phyloP scores from a whole-genome alignment of 345 rosid genomes.

The Pelargonium nanum region DNA sequence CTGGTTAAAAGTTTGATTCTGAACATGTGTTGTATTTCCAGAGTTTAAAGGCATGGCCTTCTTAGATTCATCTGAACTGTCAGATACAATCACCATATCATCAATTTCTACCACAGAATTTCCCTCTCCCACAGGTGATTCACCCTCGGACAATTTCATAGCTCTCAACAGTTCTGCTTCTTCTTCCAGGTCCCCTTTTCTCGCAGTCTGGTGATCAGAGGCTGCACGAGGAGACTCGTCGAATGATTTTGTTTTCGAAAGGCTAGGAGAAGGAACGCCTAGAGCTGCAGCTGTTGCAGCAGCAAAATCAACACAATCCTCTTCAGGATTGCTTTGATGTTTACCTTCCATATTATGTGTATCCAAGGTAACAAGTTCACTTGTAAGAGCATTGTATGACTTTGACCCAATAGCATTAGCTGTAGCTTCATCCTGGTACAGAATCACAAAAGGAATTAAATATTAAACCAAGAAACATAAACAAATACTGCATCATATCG shows the following conservation, averaged over 20 bases:
- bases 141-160: conserved; percentile 58
- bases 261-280: conserved; percentile 91
- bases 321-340: conserved; percentile 32
- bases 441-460: no score
- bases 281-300: conserved; percentile 92
- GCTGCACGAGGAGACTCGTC: conserved; percentile 47
- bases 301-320: conserved; percentile 84
- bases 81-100: conserved; percentile 21
- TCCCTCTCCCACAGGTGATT: conserved; percentile 16
- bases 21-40: conserved; percentile 14
- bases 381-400: conserved; percentile 80
- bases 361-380: conserved; percentile 85
- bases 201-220: conserved; percentile 25
- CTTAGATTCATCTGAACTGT: conserved; percentile 25
- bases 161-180: conserved; percentile 59
- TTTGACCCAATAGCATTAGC: conserved; percentile 75
- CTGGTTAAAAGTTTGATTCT: conserved; percentile 14
- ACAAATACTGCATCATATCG: no score
- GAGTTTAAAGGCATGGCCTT: conserved; percentile 12
- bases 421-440: conserved; percentile 58
- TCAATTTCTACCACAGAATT: conserved; percentile 17
- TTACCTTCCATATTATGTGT: conserved; percentile 36
- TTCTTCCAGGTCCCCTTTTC: conserved; percentile 85
- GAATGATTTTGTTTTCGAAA: conserved; percentile 69
- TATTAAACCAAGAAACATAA: conserved; percentile 8